Percentiles rank a stretch among this genome's conserved stretches.
phyloP scores from a whole-genome alignment of 2,329 filamentous ascomycete genomes.

The Diaporthe destruens region DNA sequence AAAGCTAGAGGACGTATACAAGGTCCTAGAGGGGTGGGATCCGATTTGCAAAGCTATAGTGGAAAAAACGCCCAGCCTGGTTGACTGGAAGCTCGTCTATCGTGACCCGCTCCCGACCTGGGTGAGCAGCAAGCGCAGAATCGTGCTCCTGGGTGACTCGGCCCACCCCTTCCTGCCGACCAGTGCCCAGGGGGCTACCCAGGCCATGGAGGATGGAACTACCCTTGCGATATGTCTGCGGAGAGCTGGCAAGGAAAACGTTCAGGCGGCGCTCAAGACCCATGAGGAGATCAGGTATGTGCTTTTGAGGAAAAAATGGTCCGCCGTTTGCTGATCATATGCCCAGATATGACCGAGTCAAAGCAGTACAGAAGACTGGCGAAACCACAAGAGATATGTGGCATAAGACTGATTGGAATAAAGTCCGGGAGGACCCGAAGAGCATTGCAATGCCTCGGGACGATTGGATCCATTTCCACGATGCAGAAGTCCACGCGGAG shows the following conservation, averaged over 20 bases:
- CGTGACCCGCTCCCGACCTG: constrained; percentile 63
- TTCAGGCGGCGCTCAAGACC: constrained; percentile 56
- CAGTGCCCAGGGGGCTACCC: constrained; percentile 61
- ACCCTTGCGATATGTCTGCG: constrained; percentile 60
- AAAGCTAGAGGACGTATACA: constrained; percentile 63
- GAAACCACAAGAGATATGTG: constrained; percentile 64
- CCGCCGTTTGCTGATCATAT: constrained; percentile 1
- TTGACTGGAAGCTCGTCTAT: constrained; percentile 66
- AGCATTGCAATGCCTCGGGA: constrained; percentile 62
- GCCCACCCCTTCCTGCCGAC: constrained; percentile 65
- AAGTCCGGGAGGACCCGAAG: constrained; percentile 60
- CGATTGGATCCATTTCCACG: constrained; percentile 65
- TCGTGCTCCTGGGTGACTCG: constrained; percentile 62
- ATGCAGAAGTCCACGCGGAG: constrained; percentile 61
- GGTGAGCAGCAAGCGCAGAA: constrained; percentile 58
- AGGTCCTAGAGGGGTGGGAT: constrained; percentile 65
- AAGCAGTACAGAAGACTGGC: constrained; percentile 62
- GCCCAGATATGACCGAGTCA: constrained; percentile 59
- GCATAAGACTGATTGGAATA: constrained; percentile 67
- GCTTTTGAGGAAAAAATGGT: rapidly evolving
- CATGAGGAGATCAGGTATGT: constrained; percentile 58
- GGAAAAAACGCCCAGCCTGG: constrained; percentile 58
- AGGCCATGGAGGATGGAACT: constrained; percentile 64
- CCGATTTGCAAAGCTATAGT: constrained; percentile 62
- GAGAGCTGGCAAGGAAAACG: constrained; percentile 52